Evolutionary conservation across 805 yeast genomes (phyloP).

Genomic region (Barnettozyma sucrosica): DNA sequence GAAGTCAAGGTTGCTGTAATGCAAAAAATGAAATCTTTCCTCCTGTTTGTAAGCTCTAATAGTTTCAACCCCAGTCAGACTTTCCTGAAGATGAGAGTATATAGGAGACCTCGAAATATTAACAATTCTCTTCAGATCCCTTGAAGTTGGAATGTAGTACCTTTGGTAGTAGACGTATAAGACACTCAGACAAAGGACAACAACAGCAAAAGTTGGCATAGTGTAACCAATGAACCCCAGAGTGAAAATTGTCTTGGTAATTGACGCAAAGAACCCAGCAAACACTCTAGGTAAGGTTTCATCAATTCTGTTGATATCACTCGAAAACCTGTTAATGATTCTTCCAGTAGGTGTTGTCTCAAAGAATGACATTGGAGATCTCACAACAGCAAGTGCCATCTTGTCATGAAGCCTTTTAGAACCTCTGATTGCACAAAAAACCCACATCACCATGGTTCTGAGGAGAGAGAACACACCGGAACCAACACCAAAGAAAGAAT

Average conservation of each 20-base stretch:
- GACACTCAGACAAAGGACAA: constrained; percentile 39
- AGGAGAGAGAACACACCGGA: constrained; percentile 43
- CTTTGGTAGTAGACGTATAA: constrained; percentile 67
- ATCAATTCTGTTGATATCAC: constrained; percentile 56
- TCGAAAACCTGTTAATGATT: constrained; percentile 57
- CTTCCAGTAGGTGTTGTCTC: constrained; percentile 68
- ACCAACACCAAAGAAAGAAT: constrained; percentile 49
- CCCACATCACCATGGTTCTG: constrained; percentile 43
- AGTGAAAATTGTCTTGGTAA: constrained; percentile 43
- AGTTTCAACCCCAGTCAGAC: constrained; percentile 70
- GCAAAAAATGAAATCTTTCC: constrained; percentile 54
- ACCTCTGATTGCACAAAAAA: constrained; percentile 50
- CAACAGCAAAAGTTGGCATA: constrained; percentile 48
- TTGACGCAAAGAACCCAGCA: constrained; percentile 39
- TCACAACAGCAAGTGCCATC: constrained; percentile 48
- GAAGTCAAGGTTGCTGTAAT: constrained; percentile 62
- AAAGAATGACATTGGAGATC: constrained; percentile 61
- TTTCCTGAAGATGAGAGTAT: constrained; percentile 77
- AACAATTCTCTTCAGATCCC: constrained; percentile 73
- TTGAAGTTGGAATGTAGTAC: constrained; percentile 60
- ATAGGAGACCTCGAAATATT: constrained; percentile 71
- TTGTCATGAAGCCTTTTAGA: constrained; percentile 48
- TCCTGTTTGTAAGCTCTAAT: constrained; percentile 71
- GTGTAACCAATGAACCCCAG: constrained; percentile 45
- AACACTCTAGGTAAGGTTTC: constrained; percentile 50